A percentile compares a stretch with the other conserved stretches of the same genome.
Evolutionary conservation across 148 eudicot species (phyloP).

Genomic region (Amaranthus palmeri): DNA sequence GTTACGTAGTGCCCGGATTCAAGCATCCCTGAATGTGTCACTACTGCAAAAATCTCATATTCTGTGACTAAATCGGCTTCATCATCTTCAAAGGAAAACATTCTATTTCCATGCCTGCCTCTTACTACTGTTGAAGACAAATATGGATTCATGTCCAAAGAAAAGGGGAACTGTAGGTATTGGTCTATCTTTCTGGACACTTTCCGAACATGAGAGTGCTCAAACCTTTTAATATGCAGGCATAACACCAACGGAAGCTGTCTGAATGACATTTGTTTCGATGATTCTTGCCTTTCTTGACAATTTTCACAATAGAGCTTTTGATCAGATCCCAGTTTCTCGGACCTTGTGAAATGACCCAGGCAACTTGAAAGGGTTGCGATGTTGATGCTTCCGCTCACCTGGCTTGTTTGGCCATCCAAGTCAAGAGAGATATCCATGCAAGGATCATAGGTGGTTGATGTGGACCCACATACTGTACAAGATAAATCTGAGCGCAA

Average conservation of each 20-base stretch:
- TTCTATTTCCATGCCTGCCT: slow-evolving; percentile 55
- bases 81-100: slow-evolving; percentile 49
- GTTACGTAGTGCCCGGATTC: slow-evolving; percentile 72
- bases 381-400: slow-evolving; percentile 18
- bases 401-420: slow-evolving; percentile 30
- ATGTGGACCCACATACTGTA: slow-evolving; percentile 54
- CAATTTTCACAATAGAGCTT: slow-evolving; percentile 58
- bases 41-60: slow-evolving; percentile 70
- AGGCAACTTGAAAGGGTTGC: slow-evolving; percentile 50
- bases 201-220: slow-evolving; percentile 47
- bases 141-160: slow-evolving; percentile 58
- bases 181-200: slow-evolving; percentile 54
- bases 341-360: slow-evolving; percentile 58
- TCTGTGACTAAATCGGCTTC: slow-evolving; percentile 39
- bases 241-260: slow-evolving; percentile 58
- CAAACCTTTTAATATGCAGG: slow-evolving; percentile 62
- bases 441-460: slow-evolving; percentile 65
- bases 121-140: slow-evolving; percentile 51
- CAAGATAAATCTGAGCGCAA: slow-evolving; percentile 67
- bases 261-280: slow-evolving; percentile 65
- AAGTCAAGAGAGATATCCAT: slow-evolving; percentile 65
- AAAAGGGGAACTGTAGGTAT: slow-evolving; percentile 64
- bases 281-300: slow-evolving; percentile 47
- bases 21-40: slow-evolving; percentile 67
- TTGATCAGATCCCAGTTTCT: slow-evolving; percentile 60